A percentile compares a stretch with the other conserved stretches of the same genome.
These are phyloP conservation scores for Leishmania gerbilli DNA, from an alignment of 208 protist genomes.

Conservation along the genomic window DNA sequence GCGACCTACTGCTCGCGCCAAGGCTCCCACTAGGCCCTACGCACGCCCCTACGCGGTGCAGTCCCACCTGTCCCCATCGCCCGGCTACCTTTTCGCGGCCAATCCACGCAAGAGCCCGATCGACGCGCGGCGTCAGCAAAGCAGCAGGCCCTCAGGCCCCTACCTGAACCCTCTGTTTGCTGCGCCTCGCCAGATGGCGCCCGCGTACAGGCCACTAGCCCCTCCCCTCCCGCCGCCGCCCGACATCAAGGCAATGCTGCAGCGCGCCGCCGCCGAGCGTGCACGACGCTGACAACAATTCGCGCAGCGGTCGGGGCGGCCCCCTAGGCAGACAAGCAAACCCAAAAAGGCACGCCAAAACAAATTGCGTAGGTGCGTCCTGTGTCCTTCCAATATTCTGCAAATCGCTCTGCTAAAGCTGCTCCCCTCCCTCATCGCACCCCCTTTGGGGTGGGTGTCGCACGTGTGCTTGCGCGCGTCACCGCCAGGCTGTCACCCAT, in stretches of 20 bases:
- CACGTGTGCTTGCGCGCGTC: background rate
- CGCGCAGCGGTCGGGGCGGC: background rate
- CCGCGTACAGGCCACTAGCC: constrained; percentile 20
- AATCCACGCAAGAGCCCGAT: constrained; percentile 18
- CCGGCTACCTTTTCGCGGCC: constrained; percentile 14
- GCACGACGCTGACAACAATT: constrained; percentile 47
- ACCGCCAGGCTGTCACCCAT: background rate
- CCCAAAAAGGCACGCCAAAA: background rate
- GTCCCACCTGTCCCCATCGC: constrained; percentile 8
- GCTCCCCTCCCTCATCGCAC: background rate
- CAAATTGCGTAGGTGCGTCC: background rate
- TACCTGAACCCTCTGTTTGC: constrained; percentile 57
- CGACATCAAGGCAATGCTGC: constrained; percentile 84
- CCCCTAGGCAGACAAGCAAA: background rate
- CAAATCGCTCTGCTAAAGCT: background rate
- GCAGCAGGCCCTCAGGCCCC: constrained; percentile 2
- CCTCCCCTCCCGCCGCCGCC: constrained; percentile 9
- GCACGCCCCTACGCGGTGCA: constrained; percentile 21
- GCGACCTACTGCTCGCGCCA: constrained; percentile 7
- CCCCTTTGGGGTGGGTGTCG: background rate
- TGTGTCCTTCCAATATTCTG: background rate
- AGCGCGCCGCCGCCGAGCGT: constrained; percentile 70
- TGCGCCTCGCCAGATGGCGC: constrained; percentile 21
- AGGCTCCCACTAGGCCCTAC: background rate
- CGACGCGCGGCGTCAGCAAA: constrained; percentile 12